phyloP scores from a whole-genome alignment of 2,329 filamentous ascomycete genomes.

The Colletotrichum chrysophilum region DNA sequence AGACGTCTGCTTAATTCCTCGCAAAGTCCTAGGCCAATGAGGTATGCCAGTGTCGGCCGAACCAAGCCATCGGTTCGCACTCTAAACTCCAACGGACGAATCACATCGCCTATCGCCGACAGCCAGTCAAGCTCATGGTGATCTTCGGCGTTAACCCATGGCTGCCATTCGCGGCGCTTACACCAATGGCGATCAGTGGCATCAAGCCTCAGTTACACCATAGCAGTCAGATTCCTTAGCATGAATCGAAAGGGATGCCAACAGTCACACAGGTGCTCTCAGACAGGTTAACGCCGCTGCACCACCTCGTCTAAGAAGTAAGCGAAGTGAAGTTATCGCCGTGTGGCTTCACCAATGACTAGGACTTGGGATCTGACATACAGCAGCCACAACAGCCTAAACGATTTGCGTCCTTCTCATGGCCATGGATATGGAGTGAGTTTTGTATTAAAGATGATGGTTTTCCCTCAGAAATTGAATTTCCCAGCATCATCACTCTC shows the following conservation, averaged over 20 bases:
- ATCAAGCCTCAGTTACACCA: not conserved
- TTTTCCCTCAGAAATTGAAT: not conserved
- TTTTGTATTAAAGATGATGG: not conserved
- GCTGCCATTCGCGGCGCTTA: not conserved
- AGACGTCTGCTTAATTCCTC: not conserved
- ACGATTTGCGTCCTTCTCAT: not conserved
- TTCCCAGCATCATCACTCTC: not conserved
- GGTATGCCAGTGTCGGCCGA: not conserved
- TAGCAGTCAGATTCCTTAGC: not conserved
- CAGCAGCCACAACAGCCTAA: not conserved
- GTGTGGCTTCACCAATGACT: not conserved
- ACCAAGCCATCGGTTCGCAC: not conserved
- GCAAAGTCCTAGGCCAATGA: not conserved
- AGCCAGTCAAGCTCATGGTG: not conserved
- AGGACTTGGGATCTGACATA: not conserved
- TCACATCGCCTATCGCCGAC: slow-evolving; percentile 16
- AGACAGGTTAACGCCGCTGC: not conserved
- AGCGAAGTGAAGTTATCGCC: not conserved
- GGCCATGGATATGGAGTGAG: not conserved
- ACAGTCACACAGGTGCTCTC: not conserved
- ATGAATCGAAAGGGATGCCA: not conserved
- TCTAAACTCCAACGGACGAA: not conserved
- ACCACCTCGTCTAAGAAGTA: not conserved
- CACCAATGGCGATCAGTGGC: not conserved
- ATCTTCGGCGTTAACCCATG: slow-evolving; percentile 5